phyloP scores from a whole-genome alignment of 768 basidiomycete genomes.

The Erythrobasidium yunnanense region DNA sequence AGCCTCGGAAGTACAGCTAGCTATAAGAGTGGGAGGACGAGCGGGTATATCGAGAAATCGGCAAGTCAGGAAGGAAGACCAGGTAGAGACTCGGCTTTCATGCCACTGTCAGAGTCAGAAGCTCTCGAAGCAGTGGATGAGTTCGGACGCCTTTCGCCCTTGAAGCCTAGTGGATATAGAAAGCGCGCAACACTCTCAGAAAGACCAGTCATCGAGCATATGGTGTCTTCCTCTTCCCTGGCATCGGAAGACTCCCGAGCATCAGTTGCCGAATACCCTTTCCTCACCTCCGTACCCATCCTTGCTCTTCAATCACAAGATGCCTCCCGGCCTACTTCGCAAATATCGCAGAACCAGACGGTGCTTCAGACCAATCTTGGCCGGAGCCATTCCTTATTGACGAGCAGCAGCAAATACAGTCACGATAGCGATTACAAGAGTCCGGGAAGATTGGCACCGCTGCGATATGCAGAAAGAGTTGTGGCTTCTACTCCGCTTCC shows the following conservation, averaged over 20 bases:
- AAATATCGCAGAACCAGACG: too few species aligned
- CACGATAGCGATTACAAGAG: too few species aligned
- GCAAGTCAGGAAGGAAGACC: too few species aligned
- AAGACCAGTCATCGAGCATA: not conserved
- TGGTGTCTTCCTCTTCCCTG: not conserved
- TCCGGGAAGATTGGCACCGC: too few species aligned
- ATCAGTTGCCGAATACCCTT: slow-evolving; percentile 17
- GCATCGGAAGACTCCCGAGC: not conserved
- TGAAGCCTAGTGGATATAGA: not conserved
- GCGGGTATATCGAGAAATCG: too few species aligned
- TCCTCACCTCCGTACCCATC: slow-evolving; percentile 21
- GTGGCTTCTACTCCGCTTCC: too few species aligned
- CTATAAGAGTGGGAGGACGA: not conserved
- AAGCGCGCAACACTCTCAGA: not conserved
- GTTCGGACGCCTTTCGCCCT: not conserved
- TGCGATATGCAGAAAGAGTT: too few species aligned
- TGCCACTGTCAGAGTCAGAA: not conserved
- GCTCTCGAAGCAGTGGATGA: not conserved
- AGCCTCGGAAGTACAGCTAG: slow-evolving; percentile 31
- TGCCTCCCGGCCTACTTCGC: too few species aligned
- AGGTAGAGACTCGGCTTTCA: not conserved
- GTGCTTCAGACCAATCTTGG: too few species aligned
- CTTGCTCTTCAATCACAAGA: not conserved
- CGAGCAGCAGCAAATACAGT: too few species aligned
- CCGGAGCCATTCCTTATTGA: too few species aligned